phyloP scores from a whole-genome alignment of 108 stramenopile genomes.

The Cylindrotheca closterium region DNA sequence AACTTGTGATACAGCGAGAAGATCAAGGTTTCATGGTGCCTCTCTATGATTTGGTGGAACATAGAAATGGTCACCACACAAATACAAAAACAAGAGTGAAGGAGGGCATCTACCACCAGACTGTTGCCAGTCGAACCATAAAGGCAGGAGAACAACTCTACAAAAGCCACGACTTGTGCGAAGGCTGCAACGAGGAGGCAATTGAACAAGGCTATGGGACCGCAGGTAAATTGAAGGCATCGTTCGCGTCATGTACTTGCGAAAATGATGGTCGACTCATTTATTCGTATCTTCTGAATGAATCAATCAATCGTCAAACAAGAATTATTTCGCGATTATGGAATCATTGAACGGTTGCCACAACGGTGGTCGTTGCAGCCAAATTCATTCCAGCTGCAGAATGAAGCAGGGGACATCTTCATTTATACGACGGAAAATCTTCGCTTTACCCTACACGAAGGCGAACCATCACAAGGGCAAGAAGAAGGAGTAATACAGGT shows the following conservation, averaged over 20 bases:
- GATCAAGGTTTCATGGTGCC: constrained; percentile 71
- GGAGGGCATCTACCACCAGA: background rate
- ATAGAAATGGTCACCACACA: constrained; percentile 22
- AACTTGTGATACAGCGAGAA: constrained; percentile 42
- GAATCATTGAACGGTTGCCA: constrained; percentile 39
- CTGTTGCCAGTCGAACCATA: constrained; percentile 15
- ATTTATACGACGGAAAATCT: constrained; percentile 2
- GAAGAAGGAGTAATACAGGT: background rate
- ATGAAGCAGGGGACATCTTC: background rate
- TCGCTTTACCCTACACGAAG: background rate
- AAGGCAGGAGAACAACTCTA: constrained; percentile 22
- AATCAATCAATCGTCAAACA: background rate
- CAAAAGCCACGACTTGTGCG: constrained; percentile 21
- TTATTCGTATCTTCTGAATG: background rate
- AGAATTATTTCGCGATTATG: constrained; percentile 50
- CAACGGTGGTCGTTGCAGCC: constrained; percentile 32
- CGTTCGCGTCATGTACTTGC: background rate
- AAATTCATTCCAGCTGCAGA: background rate
- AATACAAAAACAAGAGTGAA: constrained; percentile 15
- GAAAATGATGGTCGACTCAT: background rate
- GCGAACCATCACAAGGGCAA: background rate
- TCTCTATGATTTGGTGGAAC: constrained; percentile 33
- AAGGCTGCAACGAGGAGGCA: constrained; percentile 10
- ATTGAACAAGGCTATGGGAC: constrained; percentile 14
- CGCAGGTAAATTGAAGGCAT: constrained; percentile 8